These are phyloP conservation scores for Dalbergia cultrata DNA, from an alignment of 306 rosid genomes.

Conservation along the genomic window DNA sequence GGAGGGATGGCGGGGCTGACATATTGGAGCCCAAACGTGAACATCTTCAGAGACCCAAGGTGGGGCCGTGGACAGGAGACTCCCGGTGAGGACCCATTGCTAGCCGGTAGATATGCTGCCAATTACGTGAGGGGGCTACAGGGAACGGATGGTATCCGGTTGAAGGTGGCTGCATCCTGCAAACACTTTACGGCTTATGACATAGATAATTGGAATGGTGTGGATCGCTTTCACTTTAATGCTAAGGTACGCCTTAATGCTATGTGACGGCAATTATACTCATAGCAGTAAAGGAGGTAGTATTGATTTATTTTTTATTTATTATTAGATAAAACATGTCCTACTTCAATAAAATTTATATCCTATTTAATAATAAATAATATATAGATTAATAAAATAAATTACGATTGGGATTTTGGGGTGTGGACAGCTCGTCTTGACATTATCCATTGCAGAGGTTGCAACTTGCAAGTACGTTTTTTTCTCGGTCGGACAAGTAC, in stretches of 20 bases:
- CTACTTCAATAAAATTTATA: too few species aligned
- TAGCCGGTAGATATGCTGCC: constrained; percentile 82
- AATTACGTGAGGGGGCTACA: constrained; percentile 80
- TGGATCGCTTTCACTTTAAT: constrained; percentile 89
- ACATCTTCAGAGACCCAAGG: constrained; percentile 87
- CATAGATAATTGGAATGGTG: constrained; percentile 90
- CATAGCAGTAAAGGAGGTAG: too few species aligned
- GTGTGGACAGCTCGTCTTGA: neutral
- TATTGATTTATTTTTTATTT: too few species aligned
- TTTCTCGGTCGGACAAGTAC: too few species aligned
- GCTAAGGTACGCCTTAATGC: constrained; percentile 57
- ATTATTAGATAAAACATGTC: too few species aligned
- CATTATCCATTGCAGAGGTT: neutral
- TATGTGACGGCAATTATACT: neutral
- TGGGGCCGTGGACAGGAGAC: constrained; percentile 99
- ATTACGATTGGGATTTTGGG: neutral
- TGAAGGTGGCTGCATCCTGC: constrained; percentile 95
- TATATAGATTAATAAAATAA: too few species aligned
- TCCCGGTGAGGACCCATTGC: constrained; percentile 88
- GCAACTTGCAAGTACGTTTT: neutral
- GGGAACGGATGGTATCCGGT: constrained; percentile 68
- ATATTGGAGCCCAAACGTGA: constrained; percentile 94
- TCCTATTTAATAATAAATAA: too few species aligned
- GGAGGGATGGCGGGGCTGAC: constrained; percentile 86
- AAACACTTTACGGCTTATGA: constrained; percentile 93